Evolutionary conservation across 1,139 yeast species (phyloP).

Genomic region (Saccharomyces hybrid): DNA sequence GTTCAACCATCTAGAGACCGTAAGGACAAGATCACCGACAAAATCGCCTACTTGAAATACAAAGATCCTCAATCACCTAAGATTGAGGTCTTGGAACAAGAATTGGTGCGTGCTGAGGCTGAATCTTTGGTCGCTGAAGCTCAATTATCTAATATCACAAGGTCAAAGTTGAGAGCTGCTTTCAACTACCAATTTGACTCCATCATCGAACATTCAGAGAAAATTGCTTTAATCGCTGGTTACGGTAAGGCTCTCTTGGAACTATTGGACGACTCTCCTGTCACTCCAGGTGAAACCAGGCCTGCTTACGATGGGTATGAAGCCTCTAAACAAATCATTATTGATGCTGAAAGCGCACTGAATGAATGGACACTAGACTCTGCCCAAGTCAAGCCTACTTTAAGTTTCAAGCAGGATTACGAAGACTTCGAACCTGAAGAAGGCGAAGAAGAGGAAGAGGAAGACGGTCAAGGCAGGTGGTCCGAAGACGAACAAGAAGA

Average conservation of each 20-base stretch:
- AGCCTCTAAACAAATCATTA: conserved; percentile 94
- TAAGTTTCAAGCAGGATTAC: conserved; percentile 71
- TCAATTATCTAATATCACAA: conserved; percentile 93
- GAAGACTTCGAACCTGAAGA: conserved; percentile 58
- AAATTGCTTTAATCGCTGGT: conserved; percentile 93
- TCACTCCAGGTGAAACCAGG: conserved; percentile 98
- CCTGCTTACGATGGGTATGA: conserved; percentile 98
- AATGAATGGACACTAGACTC: conserved; percentile 95
- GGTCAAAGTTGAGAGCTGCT: conserved; percentile 96
- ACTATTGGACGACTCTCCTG: conserved; percentile 92
- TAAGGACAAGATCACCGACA: conserved; percentile 94
- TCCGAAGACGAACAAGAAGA: conserved; percentile 19
- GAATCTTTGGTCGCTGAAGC: conserved; percentile 99
- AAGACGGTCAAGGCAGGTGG: conserved; percentile 44
- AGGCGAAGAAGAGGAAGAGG: conserved; percentile 45
- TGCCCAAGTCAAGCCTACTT: conserved; percentile 91
- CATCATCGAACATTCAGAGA: conserved; percentile 92
- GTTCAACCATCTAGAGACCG: conserved; percentile 98
- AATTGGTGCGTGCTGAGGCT: conserved; percentile 97
- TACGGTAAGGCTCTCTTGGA: conserved; percentile 97
- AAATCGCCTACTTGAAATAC: conserved; percentile 94
- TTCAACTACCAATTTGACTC: conserved; percentile 97
- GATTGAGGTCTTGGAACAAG: conserved; percentile 92
- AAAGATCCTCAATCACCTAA: conserved; percentile 97
- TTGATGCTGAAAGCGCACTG: conserved; percentile 93